Evolutionary conservation across 768 basidiomycete genomes (phyloP), one percentile per base, ranked within the genome.

Genomic region (Suillus spraguei): DNA sequence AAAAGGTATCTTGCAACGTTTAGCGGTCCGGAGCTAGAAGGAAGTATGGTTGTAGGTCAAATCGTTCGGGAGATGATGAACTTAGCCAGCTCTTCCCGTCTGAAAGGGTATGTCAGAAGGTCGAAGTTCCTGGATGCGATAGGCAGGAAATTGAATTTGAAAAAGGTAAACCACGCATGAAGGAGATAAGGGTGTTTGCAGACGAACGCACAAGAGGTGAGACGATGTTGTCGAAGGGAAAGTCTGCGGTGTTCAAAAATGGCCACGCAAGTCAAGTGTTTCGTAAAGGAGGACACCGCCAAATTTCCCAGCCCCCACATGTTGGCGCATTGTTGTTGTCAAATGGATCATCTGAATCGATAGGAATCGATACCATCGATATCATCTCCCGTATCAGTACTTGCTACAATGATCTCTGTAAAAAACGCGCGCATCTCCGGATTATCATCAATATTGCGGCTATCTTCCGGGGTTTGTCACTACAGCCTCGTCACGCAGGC

Each of bases 71-170:
- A 53, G 32, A 53, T 53, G 32, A 53, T 53, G 20, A 20, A 33
- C 33, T 53, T 53, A 20, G 33, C 52, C 52, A n/a, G 20, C 6
- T n/a, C 33, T n/a, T 35, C 52, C 32, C 2, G 32, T 33, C 10
- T 53, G 52, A 53, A 53, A 53, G 13, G 9, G 32, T 33, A 52
- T 20, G 32, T 33, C 32, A 32, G 32, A 53, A 53, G 52, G 33
- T n/a, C 52, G 6, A 32, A 53, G 52, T 53, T 35, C 11, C 24
- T 9, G 58, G 22, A 59, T 16, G n/a, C n/a, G 58, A 39, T 59
- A 49, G 32, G 44, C 20, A 53, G 11, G 35, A 33, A 35, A 53
- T 53, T 53, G 52, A 53, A 53, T 35, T 53, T 53, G 52, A 53
- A 35, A 36, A 33, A 53, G 33, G 32, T 35, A 53, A 53, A 35